Base-by-base conservation (phyloP, 768 basidiomycete genomes). In the Xanthoconium purpureum region DNA sequence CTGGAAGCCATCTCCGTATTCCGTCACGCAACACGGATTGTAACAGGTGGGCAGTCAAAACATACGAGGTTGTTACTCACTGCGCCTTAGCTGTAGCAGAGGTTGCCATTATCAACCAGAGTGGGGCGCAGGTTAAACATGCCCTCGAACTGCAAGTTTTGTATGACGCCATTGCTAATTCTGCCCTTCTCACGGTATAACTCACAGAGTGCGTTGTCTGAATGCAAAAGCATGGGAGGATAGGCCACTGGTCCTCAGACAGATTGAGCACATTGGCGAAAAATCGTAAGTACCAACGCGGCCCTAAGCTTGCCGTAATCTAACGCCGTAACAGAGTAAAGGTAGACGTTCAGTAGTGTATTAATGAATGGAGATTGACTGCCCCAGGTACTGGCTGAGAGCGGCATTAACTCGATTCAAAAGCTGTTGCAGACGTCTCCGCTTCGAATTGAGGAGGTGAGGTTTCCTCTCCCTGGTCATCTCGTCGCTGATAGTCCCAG, bases 201-300 rank as follows among this genome's bases (percentile, higher is more conserved):
- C 32, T n/a, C 28, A 44, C 46, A 92, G 93, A 30, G 71, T 88
- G 28, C 86, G 95, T 12, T 89, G 86, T 61, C 66, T 98, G 37
- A 80, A 77, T 50, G 91, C 91, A 5, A 93, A 88, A 63, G 87
- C 92, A 42, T 98, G 96, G 96, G 95, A 98, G 64, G 88, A 94
- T 64, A 77, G 90, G 18, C 85, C 93, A 6, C 75, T 86, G 14
- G 88, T 96, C 8, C 80, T 98, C 52, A 81, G 89, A 14, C 96
- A 98, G 69, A 80, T 98, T 48, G 85, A 90, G 35, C 83, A 86
- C n/a, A 86, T 98, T 40, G 96, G 95, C 33, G 91, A 94, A 66
- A 93, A 92, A 81, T 91, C 90, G 91, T 92, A 54, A 68, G 88
- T 72, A 14, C 15, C 40, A 14, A 15, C 10, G 35, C 28, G 35